Evolutionary conservation across 495 filamentous ascomycete species (phyloP), one percentile per base, ranked within the genome.

Genomic region (Penicillium daleae): DNA sequence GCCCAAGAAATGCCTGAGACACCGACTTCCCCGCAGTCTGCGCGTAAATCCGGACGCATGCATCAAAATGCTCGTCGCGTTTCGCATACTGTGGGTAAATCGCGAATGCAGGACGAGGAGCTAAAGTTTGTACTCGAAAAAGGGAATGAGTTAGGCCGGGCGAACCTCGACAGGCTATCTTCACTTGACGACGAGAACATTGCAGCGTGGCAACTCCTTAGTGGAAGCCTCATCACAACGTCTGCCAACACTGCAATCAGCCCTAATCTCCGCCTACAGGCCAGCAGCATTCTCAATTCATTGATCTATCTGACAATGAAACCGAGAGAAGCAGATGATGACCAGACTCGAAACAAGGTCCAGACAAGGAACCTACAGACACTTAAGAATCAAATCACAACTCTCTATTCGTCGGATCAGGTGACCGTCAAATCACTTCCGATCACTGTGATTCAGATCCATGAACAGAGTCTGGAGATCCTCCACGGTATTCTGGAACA

Each of bases 401-500:
- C 71, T 70, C 85, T 77, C n/a, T 91, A 80, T 61, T 62, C 69
- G 29, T 67, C 57, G 17, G 70, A 76, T 33, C 52, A 61, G 24
- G 67, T 67, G 21, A 59, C 58, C 0, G 52, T 67, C 12, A 76
- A 73, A 21, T 76, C 75, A n/a, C 64, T 73, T 21, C 70, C 77
- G 24, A 61, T 66, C 0, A 85, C 85, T 3, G 89, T 96, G 65
- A 73, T 90, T 22, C 91, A 96, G 33, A 90, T 97, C 17, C 95
- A 98, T 71, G 86, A 87, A 58, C 86, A 90, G 59, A 85, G 90
- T 35, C 78, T 99, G 21, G 93, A 97, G 58, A 87, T 89, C 2
- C 77, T 99, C 27, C 90, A 90, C 66, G 84, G 83, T 58, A 86
- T 97, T 19, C 79, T 99, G 7, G 95, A 98, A 67, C 90, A 94